A percentile compares a stretch with the other conserved stretches of the same genome.
Conservation (phyloP, 768 basidiomycete genomes). For the Serpula lacrymans region DNA sequence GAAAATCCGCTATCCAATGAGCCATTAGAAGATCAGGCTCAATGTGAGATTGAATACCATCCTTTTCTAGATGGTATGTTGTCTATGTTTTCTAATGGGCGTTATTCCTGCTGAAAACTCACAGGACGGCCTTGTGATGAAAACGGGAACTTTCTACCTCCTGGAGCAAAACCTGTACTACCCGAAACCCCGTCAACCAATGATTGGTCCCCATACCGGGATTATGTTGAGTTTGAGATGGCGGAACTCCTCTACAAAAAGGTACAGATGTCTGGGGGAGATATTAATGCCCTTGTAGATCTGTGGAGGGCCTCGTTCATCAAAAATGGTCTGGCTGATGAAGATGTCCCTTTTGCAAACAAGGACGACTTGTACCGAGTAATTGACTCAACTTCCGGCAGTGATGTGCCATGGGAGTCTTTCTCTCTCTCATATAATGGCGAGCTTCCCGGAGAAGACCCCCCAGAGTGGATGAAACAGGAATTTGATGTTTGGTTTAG, state of each 20-base stretch:
- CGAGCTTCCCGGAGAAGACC: constrained; percentile 1
- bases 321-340: constrained; percentile 7
- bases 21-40: no score
- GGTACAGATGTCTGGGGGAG: constrained; percentile 16
- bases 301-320: constrained; percentile 10
- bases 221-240: constrained; percentile 15
- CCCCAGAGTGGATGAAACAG: constrained; percentile 21
- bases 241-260: constrained; percentile 20
- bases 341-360: constrained; percentile 26
- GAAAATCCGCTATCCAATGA: no score
- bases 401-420: constrained; percentile 34
- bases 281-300: constrained; percentile 13
- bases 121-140: no score
- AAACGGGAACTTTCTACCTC: no score
- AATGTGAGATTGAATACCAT: no score
- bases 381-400: constrained; percentile 31
- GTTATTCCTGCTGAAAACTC: no score
- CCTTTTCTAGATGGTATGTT: no score
- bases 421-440: constrained; percentile 26
- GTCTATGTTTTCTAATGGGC: no score
- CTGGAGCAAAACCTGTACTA: no score
- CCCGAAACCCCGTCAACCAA: no score
- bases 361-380: constrained; percentile 26
- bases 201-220: constrained; percentile 17
- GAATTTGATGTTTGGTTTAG: constrained; percentile 19